Evolutionary conservation across 108 stramenopile species (phyloP), one percentile per base, ranked within the genome.

Genomic region (Nitzschia sp.): DNA sequence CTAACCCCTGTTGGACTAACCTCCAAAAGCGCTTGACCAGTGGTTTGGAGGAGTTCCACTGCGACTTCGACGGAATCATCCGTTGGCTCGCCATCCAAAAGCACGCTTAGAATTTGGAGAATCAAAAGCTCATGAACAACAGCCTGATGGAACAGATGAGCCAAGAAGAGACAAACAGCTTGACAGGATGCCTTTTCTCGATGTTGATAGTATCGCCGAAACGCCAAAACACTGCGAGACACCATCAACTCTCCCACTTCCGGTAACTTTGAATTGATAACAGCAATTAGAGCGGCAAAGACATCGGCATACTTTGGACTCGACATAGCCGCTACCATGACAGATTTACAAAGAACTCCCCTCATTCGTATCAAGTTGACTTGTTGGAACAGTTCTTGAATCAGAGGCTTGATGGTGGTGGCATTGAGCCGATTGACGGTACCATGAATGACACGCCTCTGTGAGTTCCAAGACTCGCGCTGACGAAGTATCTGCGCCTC

Each of bases 1-100:
- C 91, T 93, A 10, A 98, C 80, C n/a, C 97, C 98, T 20, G 90
- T 81, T 0, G 97, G 96, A 66, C 85, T 89, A 8, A 89, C 78
- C 62, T 99, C 92, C 48, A 80, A 53, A 46, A 99, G 59, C 3
- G 87, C 75, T 55, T 85, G 73, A 2, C 96, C 96, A n/a, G 91
- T 86, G 56, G 95, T 86, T 71, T 87, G 89, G 54, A 94, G 81
- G 58, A 98, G 92, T 43, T 83, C 73, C 38, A 97, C 93, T 26
- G 97, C 99, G 39, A 99, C 94, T 75, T 98, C 97, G 10, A 98
- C 96, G 0, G 86, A 87, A 85, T 97, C 97, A 68, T 98, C 92
- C 50, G 99, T 99, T 8, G 97, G 96, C 53, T 92, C 86, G 10
- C 90, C 93, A 66, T 95, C 96, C 60, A 99, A 70, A 37, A 99